Conservation (phyloP, 2,329 filamentous ascomycete species). For the Xenosphaeropsis pyriputrescens region DNA sequence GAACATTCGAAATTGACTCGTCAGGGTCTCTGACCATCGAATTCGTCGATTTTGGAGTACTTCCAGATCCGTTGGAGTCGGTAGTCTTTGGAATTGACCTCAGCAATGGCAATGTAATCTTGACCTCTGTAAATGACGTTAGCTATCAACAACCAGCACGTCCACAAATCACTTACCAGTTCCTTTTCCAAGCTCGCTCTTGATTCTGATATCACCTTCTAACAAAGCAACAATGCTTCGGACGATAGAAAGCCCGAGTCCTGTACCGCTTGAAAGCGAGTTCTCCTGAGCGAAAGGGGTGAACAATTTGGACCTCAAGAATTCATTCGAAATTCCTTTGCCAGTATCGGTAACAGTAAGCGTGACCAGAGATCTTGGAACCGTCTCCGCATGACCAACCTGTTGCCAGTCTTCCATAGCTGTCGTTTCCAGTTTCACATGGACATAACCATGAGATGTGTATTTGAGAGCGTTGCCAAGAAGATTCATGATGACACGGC, state of each 20-base stretch:
- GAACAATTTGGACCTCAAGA: slow-evolving; percentile 43
- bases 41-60: slow-evolving; percentile 7
- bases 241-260: slow-evolving; percentile 52
- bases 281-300: slow-evolving; percentile 52
- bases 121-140: slow-evolving; percentile 12
- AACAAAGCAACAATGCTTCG: slow-evolving; percentile 43
- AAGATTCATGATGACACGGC: slow-evolving; percentile 43
- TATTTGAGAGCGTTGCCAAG: slow-evolving; percentile 51
- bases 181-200: slow-evolving; percentile 35
- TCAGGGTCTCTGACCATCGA: slow-evolving; percentile 9
- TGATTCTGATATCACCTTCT: slow-evolving; percentile 43
- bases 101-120: slow-evolving; percentile 16
- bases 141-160: slow-evolving; percentile 1
- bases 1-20: slow-evolving; percentile 11
- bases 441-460: slow-evolving; percentile 35
- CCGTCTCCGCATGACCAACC: slow-evolving; percentile 5
- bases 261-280: slow-evolving; percentile 43
- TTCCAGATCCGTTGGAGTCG: slow-evolving; percentile 4
- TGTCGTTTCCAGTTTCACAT: slow-evolving; percentile 17
- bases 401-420: slow-evolving; percentile 13
- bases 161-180: slow-evolving; percentile 27
- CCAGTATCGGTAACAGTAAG: slow-evolving; percentile 67
- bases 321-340: slow-evolving; percentile 51
- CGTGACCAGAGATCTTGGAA: slow-evolving; percentile 21
- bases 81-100: slow-evolving; percentile 11